Percentiles rank a stretch among this genome's conserved stretches.
Conservation (phyloP, 2,329 filamentous ascomycete species). For the Xylaria sp. region DNA sequence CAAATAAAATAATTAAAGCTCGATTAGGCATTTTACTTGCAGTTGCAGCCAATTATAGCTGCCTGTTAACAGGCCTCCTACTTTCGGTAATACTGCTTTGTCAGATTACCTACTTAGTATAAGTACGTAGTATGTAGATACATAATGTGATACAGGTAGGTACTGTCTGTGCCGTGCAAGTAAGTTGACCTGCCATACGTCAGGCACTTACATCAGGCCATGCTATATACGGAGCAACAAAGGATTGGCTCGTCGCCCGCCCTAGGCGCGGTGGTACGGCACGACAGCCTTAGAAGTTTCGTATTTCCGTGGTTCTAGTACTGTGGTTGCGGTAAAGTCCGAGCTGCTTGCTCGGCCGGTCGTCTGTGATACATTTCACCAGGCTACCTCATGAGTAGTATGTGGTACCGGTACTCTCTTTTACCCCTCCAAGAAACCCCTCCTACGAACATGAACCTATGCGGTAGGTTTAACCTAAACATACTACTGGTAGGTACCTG, state of each 20-base stretch:
- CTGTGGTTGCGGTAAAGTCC: conserved; percentile 6
- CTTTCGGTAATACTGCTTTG: conserved; percentile 2
- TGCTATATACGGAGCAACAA: conserved; percentile 6
- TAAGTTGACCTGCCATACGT: background rate
- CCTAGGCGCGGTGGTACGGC: conserved; percentile 14
- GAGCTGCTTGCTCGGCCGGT: background rate
- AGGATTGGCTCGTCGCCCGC: conserved; percentile 18
- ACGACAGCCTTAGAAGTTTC: conserved; percentile 22
- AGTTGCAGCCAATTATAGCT: background rate
- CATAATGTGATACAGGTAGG: too few species aligned
- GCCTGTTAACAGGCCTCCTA: background rate
- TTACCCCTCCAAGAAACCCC: too few species aligned
- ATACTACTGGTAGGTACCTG: too few species aligned
- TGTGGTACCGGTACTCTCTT: background rate
- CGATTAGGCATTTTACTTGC: background rate
- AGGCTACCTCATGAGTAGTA: background rate
- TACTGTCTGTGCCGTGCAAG: background rate
- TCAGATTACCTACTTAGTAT: too few species aligned
- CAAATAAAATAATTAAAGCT: background rate
- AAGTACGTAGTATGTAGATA: too few species aligned
- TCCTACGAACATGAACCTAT: background rate
- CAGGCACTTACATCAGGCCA: conserved; percentile 1
- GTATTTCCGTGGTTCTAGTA: conserved; percentile 1
- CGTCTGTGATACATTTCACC: background rate
- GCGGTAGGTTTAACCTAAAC: background rate